Percentiles rank a stretch among this genome's conserved stretches.
These are phyloP conservation scores for Baeospora myosura DNA, from an alignment of 1,284 basidiomycete genomes.

Conservation along the genomic window DNA sequence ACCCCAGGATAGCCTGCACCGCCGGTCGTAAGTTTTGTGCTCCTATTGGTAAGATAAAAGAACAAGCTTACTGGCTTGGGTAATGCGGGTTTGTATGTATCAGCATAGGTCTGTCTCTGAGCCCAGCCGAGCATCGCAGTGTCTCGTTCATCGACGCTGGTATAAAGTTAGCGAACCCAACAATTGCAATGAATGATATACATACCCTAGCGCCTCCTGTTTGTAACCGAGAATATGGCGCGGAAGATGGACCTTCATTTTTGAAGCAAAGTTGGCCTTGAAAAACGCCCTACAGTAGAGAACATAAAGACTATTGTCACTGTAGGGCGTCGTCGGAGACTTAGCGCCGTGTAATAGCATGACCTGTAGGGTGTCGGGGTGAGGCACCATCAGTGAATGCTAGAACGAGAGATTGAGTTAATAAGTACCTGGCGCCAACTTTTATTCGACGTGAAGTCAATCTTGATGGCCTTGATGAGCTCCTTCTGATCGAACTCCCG, in stretches of 20 bases:
- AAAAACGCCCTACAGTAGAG: constrained; percentile 15
- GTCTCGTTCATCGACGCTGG: constrained; percentile 14
- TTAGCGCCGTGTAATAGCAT: constrained; percentile 10
- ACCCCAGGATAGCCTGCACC: constrained; percentile 21
- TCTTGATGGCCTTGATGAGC: background rate
- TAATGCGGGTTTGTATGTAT: constrained; percentile 20
- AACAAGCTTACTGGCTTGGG: constrained; percentile 14
- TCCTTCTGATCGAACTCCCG: constrained; percentile 17
- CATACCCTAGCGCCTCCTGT: constrained; percentile 18
- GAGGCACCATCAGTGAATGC: no score
- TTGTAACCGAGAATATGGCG: constrained; percentile 18
- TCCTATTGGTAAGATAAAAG: background rate
- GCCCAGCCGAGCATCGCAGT: constrained; percentile 20
- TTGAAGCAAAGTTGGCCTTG: constrained; percentile 13
- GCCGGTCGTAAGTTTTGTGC: background rate
- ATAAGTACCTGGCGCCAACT: constrained; percentile 14
- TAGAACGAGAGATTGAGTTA: no score
- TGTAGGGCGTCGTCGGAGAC: constrained; percentile 12
- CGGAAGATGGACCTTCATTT: constrained; percentile 17
- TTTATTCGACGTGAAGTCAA: constrained; percentile 7
- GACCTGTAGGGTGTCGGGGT: constrained; percentile 9
- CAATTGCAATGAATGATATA: background rate
- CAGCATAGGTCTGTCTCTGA: constrained; percentile 15
- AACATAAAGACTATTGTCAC: constrained; percentile 15
- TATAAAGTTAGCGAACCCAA: background rate